Base-by-base conservation (phyloP, 2,329 filamentous ascomycete genomes). In the Reticulascus tulasneorum region DNA sequence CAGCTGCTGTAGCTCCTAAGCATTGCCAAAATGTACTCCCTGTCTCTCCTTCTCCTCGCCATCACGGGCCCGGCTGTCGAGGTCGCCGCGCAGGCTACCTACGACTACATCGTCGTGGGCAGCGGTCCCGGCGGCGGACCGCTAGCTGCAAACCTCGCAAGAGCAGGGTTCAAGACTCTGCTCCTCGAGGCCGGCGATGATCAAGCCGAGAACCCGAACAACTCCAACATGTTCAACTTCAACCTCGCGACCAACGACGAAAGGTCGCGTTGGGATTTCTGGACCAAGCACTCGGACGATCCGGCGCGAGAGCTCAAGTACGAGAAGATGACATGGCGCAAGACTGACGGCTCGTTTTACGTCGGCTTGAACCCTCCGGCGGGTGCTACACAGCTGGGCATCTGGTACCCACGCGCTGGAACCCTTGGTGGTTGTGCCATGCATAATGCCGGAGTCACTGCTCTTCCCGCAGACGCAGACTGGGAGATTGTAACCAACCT, bases 31-130 rank as follows among this genome's bases (percentile, higher is more conserved):
- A n/a, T n/a, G n/a, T n/a, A n/a, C n/a, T n/a, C n/a, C n/a, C n/a
- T n/a, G n/a, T n/a, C n/a, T n/a, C n/a, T n/a, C n/a, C n/a, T n/a
- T n/a, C n/a, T n/a, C n/a, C n/a, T n/a, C n/a, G n/a, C n/a, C n/a
- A n/a, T n/a, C n/a, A n/a, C n/a, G n/a, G n/a, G n/a, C n/a, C n/a
- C n/a, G n/a, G n/a, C n/a, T n/a, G n/a, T n/a, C n/a, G n/a, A n/a
- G n/a, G n/a, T n/a, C n/a, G n/a, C n/a, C n/a, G 27, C 27, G 5
- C 7, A 29, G 6, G n/a, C 16, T 12, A 6, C 20, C 7, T 77
- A 78, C 49, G 77, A 82, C 47, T 82, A 79, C 61, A 67, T 82
- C 24, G 66, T 82, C n/a, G 74, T 82, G 12, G 78, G 78, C n/a
- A 76, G 72, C n/a, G 77, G 77, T 4, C 67, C 77, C 5, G 77